Percentiles rank a stretch among this genome's conserved stretches.
Conservation (phyloP, 768 basidiomycete species). For the Cubamyces lactineus region DNA sequence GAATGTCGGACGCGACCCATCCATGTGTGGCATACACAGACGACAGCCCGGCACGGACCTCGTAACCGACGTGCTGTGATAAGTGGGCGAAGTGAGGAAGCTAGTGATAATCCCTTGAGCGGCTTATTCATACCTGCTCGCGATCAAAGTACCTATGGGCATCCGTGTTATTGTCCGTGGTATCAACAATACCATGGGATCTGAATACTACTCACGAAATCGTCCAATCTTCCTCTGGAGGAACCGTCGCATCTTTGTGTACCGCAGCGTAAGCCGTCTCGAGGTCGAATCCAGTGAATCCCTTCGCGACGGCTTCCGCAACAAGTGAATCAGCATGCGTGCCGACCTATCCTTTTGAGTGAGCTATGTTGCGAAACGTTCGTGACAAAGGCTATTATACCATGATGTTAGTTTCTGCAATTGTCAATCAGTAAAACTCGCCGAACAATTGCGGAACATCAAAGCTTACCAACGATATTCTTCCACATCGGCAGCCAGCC, state of each 20-base stretch:
- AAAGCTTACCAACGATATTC: constrained; percentile 64
- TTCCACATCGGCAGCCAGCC: constrained; percentile 95
- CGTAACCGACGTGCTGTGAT: constrained; percentile 68
- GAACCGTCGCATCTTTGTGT: constrained; percentile 69
- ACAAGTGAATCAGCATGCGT: constrained; percentile 82
- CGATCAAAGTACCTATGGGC: constrained; percentile 66
- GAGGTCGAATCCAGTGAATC: constrained; percentile 62
- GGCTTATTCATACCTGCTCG: constrained; percentile 52
- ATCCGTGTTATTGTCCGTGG: no score
- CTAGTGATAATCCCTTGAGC: neutral
- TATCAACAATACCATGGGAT: no score
- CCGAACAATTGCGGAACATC: neutral
- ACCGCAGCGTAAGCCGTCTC: constrained; percentile 75
- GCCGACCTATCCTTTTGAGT: constrained; percentile 49
- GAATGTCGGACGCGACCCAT: constrained; percentile 79
- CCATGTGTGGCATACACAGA: constrained; percentile 68
- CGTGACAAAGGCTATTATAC: constrained; percentile 33
- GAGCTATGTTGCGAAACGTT: neutral
- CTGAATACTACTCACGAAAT: constrained; percentile 44
- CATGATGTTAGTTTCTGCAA: constrained; percentile 81
- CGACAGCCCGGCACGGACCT: constrained; percentile 78
- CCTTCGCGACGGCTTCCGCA: constrained; percentile 72
- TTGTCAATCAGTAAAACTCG: neutral
- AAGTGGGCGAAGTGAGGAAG: neutral
- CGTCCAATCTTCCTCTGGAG: constrained; percentile 58